Evolutionary conservation across 352 stramenopile species (phyloP).

Genomic region (Globisporangium nodosum): DNA sequence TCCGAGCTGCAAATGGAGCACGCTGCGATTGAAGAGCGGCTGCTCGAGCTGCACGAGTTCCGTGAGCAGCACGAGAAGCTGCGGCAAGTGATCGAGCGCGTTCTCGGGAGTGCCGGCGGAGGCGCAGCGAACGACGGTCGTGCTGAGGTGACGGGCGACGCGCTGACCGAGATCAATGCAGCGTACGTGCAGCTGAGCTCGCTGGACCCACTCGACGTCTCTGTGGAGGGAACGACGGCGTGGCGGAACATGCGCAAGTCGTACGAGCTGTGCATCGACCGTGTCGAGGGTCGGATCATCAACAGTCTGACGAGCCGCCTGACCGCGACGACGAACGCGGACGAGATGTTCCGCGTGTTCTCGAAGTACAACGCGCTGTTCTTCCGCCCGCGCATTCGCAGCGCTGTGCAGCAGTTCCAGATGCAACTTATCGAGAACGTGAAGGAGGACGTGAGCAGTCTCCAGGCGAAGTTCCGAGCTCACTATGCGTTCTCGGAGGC

Average conservation of each 20-base stretch:
- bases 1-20: slow-evolving; percentile 86
- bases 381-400: slow-evolving; percentile 92
- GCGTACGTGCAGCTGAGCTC: slow-evolving; percentile 82
- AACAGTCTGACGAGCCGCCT: slow-evolving; percentile 85
- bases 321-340: slow-evolving; percentile 86
- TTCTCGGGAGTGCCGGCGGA: slow-evolving; percentile 54
- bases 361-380: slow-evolving; percentile 98
- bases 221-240: slow-evolving; percentile 63
- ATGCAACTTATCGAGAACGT: slow-evolving; percentile 98
- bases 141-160: slow-evolving; percentile 71
- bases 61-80: slow-evolving; percentile 90
- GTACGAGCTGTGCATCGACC: slow-evolving; percentile 90
- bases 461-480: slow-evolving; percentile 93
- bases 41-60: slow-evolving; percentile 89
- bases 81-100: slow-evolving; percentile 78
- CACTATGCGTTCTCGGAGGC: slow-evolving; percentile 97
- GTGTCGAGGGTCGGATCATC: slow-evolving; percentile 91
- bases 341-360: slow-evolving; percentile 97
- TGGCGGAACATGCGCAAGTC: slow-evolving; percentile 87
- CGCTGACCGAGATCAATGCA: slow-evolving; percentile 83
- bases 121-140: slow-evolving; percentile 30
- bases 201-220: slow-evolving; percentile 84
- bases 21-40: slow-evolving; percentile 76
- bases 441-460: slow-evolving; percentile 92
- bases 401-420: slow-evolving; percentile 98